phyloP scores from a whole-genome alignment of 1,284 basidiomycete species.

The Lentinula novae-zelandiae region DNA sequence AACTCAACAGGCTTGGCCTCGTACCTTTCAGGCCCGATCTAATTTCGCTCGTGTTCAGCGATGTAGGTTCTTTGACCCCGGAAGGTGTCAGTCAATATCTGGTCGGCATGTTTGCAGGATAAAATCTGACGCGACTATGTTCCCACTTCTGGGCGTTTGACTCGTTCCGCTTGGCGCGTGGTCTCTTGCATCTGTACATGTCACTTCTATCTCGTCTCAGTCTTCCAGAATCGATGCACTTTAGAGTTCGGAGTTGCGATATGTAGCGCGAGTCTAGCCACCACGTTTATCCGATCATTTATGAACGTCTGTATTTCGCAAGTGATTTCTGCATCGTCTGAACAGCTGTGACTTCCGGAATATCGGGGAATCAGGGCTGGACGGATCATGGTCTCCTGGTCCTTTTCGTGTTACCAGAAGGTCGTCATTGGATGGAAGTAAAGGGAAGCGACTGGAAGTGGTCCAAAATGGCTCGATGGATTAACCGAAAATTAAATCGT shows the following conservation, averaged over 20 bases:
- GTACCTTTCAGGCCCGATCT: conserved; percentile 65
- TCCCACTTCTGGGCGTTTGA: neutral
- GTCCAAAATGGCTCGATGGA: too few species aligned
- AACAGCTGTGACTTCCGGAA: neutral
- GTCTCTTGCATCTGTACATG: neutral
- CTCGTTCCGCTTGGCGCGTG: neutral
- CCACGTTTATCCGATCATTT: neutral
- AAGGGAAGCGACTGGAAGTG: too few species aligned
- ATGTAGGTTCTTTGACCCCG: conserved; percentile 89
- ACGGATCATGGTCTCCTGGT: neutral
- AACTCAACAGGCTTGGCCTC: neutral
- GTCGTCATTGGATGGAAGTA: too few species aligned
- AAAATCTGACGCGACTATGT: conserved; percentile 15
- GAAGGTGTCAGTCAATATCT: conserved; percentile 89
- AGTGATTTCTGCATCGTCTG: neutral
- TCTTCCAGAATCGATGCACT: neutral
- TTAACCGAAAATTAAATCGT: too few species aligned
- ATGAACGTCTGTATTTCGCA: neutral
- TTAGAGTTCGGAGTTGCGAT: neutral
- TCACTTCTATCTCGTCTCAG: neutral
- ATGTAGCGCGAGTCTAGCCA: neutral
- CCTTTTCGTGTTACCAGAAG: neutral
- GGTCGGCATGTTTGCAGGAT: conserved; percentile 86
- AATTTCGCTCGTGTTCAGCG: conserved; percentile 87
- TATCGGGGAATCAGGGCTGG: neutral